These are phyloP conservation scores for Chloris gayana DNA, from an alignment of 176 grass and related monocot genomes.

Conservation along the genomic window DNA sequence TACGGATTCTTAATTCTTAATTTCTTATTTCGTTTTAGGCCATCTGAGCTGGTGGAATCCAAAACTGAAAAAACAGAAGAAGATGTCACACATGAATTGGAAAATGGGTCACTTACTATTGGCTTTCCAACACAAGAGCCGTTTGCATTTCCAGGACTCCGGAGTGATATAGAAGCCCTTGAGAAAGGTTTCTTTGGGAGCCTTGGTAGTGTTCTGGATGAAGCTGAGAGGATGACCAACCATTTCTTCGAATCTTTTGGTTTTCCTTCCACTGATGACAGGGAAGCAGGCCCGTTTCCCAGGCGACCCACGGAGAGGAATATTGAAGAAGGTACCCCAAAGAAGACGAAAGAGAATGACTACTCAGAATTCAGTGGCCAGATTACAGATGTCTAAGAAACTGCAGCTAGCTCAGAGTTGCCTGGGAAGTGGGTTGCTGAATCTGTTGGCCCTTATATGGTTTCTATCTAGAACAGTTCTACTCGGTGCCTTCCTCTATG, in stretches of 20 bases:
- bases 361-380: conserved; percentile 65
- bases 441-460: neutral
- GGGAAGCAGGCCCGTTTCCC: conserved; percentile 30
- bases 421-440: neutral
- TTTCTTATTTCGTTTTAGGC: conserved; percentile 40
- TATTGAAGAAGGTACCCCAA: conserved; percentile 17
- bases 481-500: neutral
- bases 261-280: conserved; percentile 10
- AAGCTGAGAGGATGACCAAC: conserved; percentile 61
- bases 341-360: conserved; percentile 35
- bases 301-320: conserved; percentile 37
- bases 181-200: conserved; percentile 57
- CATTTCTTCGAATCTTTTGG: conserved; percentile 62
- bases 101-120: conserved; percentile 35
- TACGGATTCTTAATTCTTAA: neutral
- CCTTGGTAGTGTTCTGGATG: conserved; percentile 57
- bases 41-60: conserved; percentile 74
- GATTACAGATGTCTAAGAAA: conserved; percentile 66
- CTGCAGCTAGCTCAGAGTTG: conserved; percentile 11
- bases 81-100: conserved; percentile 68
- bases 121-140: conserved; percentile 41
- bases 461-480: conserved; percentile 9
- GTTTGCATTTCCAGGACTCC: conserved; percentile 70
- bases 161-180: conserved; percentile 68
- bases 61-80: conserved; percentile 84